Evolutionary conservation across 2,329 filamentous ascomycete species (phyloP).

Genomic region (Penicillium sp.): DNA sequence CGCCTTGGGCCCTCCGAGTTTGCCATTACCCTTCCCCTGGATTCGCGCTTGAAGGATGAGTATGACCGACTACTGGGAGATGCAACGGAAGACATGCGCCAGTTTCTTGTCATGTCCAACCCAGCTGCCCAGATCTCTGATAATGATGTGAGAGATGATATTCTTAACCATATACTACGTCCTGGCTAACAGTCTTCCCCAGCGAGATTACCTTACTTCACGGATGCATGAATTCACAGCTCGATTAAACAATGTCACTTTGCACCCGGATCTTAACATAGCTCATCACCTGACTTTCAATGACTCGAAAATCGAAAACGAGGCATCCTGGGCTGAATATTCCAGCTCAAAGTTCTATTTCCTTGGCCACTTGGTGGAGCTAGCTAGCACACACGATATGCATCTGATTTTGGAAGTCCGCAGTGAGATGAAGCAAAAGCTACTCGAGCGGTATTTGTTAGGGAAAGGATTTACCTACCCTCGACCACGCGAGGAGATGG

Average conservation of each 20-base stretch:
- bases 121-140: conserved; percentile 13
- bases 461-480: conserved; percentile 45
- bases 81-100: conserved; percentile 33
- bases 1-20: conserved; percentile 45
- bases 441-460: conserved; percentile 48
- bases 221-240: conserved; percentile 41
- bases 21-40: conserved; percentile 48
- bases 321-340: conserved; percentile 52
- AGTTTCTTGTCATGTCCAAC: conserved; percentile 31
- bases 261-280: conserved; percentile 51
- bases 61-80: conserved; percentile 41
- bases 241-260: conserved; percentile 47
- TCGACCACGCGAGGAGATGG: conserved; percentile 37
- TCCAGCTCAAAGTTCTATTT: conserved; percentile 53
- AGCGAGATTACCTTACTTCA: conserved; percentile 32
- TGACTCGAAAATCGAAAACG: conserved; percentile 38
- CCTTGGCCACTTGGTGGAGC: conserved; percentile 47
- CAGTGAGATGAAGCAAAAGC: conserved; percentile 38
- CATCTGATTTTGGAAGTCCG: conserved; percentile 47
- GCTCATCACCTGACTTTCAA: conserved; percentile 41
- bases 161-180: neutral
- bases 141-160: conserved; percentile 31
- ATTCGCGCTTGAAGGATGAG: conserved; percentile 48
- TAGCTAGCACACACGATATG: conserved; percentile 37
- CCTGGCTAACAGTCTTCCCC: conserved; percentile 14